Conservation (phyloP, 75 land plant genomes). For the Selaginella tamariscina region DNA sequence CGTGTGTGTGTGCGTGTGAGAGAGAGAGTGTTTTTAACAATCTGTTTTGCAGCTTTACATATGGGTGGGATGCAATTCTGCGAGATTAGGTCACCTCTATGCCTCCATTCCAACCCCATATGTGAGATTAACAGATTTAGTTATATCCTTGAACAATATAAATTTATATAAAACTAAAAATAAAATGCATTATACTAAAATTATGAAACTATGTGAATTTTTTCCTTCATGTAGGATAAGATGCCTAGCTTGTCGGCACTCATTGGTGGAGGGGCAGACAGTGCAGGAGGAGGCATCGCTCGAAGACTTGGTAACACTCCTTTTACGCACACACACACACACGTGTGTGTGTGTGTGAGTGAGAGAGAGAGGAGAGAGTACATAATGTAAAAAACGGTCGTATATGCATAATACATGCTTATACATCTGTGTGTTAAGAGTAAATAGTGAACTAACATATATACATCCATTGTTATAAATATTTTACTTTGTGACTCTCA, state of each 20-base stretch:
- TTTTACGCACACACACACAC: too few relatives aligned
- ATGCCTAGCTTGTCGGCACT: slow-evolving; percentile 48
- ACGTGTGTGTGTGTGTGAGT: too few relatives aligned
- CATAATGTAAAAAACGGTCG: too few relatives aligned
- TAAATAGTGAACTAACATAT: too few relatives aligned
- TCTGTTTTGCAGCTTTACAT: slow-evolving; percentile 41
- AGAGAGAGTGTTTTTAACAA: not conserved
- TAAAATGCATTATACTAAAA: not conserved
- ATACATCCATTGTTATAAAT: not conserved
- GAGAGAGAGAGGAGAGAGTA: too few relatives aligned
- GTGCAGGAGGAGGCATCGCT: slow-evolving; percentile 75
- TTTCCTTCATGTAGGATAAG: slow-evolving; percentile 34
- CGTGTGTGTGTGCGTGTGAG: not conserved
- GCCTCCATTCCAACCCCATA: slow-evolving; percentile 72
- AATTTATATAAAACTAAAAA: too few relatives aligned
- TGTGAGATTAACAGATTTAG: slow-evolving; percentile 28
- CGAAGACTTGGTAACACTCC: slow-evolving; percentile 52
- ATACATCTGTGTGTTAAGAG: too few relatives aligned
- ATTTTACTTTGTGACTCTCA: not conserved
- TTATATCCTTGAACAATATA: not conserved
- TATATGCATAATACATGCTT: too few relatives aligned
- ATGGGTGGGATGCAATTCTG: slow-evolving; percentile 88
- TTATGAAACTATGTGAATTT: not conserved
- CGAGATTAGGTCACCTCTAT: slow-evolving; percentile 64
- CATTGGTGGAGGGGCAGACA: slow-evolving; percentile 68